Evolutionary conservation across 352 stramenopile genomes (phyloP), one percentile per base, ranked within the genome.

Genomic region (Saprolegnia parasitica): DNA sequence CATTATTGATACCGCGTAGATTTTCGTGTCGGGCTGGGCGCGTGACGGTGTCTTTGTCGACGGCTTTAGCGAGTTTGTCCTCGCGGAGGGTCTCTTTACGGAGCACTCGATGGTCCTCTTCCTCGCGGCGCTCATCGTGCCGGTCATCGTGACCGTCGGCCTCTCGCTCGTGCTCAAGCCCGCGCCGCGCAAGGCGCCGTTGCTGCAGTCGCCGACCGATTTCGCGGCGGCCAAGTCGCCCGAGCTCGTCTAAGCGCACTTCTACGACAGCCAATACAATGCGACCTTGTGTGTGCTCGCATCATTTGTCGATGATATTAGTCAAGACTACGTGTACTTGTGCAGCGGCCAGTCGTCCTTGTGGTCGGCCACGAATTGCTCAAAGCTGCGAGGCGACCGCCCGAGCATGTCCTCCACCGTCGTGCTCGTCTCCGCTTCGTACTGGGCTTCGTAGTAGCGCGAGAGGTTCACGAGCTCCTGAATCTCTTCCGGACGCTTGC

Each of bases 51-150:
- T 80, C 54, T 90, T 91, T 64, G 71, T 90, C n/a, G 84, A 80
- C 23, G 84, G 80, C 32, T 90, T 93, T 63, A 79, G 89, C 68
- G 89, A 81, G 83, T 93, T 93, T 55, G 77, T 77, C 18, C 67
- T 93, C 49, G 83, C 83, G 0, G 84, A 93, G 55, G 83, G 83
- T 20, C 78, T 91, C 23, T 93, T 91, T 75, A 87, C 80, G 64
- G 73, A 73, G 55, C 86, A 81, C 77, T 90, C 80, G 61, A 91
- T 93, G 83, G 77, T 91, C 68, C 90, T 84, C 10, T 93, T 93
- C 76, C 82, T 93, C 66, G 67, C 88, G 29, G 79, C 80, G 20
- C 74, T 91, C 10, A 70, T 91, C 54, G 68, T 93, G n/a, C 85
- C 85, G 24, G 77, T 77, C 0, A 56, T 78, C 23, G 77, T 79